Evolutionary conservation across 306 rosid genomes (phyloP), one percentile per base, ranked within the genome.

Genomic region (Carpinus viminea): DNA sequence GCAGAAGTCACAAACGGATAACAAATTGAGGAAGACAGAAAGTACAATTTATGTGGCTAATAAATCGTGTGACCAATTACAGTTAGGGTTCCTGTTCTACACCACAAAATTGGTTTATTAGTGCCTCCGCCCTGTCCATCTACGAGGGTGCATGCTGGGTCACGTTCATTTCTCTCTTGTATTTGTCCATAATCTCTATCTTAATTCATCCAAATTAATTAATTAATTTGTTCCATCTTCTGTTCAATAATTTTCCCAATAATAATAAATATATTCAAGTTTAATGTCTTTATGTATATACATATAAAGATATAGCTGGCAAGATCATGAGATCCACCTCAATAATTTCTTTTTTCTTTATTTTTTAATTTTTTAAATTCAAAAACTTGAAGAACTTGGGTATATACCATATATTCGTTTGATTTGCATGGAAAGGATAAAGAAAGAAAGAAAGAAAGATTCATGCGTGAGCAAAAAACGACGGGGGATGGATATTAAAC

Each of bases 131-230:
- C 76, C 38, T 86, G 88, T 80, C 89, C 68, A 72, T 68, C 26
- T 16, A 43, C 10, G 59, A 69, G 88, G 91, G 91, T 43, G 53
- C 92, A 88, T n/a, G 72, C 72, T 71, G 91, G 93, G 90, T 80
- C 87, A 81, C 51, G 9, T 71, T 46, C 72, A 72, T 77, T 68
- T 48, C 61, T 82, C 76, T 86, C 50, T 41, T 72, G 28, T 62
- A 48, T 53, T 56, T 43, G 53, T 75, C 38, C 9, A 34, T 65
- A 7, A 7, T 59, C 6, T 36, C 47, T 59, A 16, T 36, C 57
- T 11, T 46, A 24, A 24, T 24, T 57, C 20, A 43, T 48, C 34
- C 34, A 69, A 71, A 7, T 72, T 15, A 72, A 20, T 73, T 38
- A n/a, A n/a, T 24, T 24, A 24, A 24, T 24, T 24, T 24, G 26